Percentiles rank a stretch among this genome's conserved stretches.
phyloP scores from a whole-genome alignment of 208 protist species.

The Trypanosoma brucei region DNA sequence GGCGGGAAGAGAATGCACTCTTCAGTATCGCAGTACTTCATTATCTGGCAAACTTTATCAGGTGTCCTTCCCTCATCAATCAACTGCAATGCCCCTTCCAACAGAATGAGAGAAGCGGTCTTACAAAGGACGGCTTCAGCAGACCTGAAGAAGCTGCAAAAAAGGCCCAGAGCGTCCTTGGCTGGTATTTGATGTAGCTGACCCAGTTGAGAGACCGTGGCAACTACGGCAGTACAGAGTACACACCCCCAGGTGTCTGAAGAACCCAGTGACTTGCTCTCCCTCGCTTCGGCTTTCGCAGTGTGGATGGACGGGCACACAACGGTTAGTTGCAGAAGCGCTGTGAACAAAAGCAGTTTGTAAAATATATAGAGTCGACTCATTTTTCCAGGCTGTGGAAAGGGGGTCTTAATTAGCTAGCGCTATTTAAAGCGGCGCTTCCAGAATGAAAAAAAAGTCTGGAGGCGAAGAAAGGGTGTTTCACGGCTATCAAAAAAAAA shows the following conservation, averaged over 20 bases:
- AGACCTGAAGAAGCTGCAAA: conserved; percentile 18
- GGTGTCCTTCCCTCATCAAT: conserved; percentile 24
- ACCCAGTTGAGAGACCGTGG: conserved; percentile 20
- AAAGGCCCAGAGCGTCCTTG: conserved; percentile 6
- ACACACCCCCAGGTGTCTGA: conserved; percentile 21
- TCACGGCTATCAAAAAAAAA: no score
- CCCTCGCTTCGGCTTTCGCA: no score
- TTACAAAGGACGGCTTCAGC: conserved; percentile 6
- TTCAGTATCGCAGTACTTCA: conserved; percentile 18
- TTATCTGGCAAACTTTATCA: conserved; percentile 21
- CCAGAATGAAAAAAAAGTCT: no score
- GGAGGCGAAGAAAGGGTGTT: no score
- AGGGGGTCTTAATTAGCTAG: no score
- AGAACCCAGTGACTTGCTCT: background rate
- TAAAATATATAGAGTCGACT: no score
- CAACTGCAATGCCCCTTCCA: conserved; percentile 7
- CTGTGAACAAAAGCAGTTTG: background rate
- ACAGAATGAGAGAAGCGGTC: conserved; percentile 13
- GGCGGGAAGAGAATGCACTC: conserved; percentile 25
- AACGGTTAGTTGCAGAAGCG: no score
- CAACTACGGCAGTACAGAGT: conserved; percentile 23
- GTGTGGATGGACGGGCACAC: no score
- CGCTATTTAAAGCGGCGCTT: no score
- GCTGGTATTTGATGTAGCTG: conserved; percentile 19
- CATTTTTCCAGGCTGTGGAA: no score